phyloP scores from a whole-genome alignment of 2,329 filamentous ascomycete species.

The Aspergillus aculeatus region DNA sequence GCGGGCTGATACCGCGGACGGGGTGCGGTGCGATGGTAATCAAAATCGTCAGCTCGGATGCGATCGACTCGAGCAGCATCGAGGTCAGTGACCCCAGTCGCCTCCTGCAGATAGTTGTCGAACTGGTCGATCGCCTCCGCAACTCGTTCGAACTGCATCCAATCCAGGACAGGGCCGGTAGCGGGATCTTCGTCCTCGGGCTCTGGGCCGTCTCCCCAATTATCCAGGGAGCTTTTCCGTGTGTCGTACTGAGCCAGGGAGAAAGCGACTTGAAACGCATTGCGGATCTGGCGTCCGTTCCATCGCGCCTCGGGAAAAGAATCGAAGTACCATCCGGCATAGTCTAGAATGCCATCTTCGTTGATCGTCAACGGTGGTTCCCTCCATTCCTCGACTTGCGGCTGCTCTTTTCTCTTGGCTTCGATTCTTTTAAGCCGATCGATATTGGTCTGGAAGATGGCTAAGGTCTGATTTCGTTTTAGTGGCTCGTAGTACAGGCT shows the following conservation, averaged over 20 bases:
- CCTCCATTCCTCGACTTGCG: neutral
- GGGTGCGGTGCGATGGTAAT: neutral
- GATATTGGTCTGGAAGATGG: slow-evolving; percentile 2
- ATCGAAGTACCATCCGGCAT: neutral
- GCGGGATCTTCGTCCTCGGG: neutral
- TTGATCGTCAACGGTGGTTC: neutral
- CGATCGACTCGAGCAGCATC: neutral
- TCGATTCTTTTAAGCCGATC: neutral
- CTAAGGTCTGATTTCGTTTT: neutral
- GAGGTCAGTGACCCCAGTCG: neutral
- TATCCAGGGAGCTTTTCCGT: neutral
- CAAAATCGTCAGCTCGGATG: neutral
- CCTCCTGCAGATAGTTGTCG: neutral
- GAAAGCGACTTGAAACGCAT: neutral
- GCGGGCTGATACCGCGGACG: neutral
- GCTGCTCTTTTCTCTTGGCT: neutral
- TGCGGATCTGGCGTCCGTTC: slow-evolving; percentile 1
- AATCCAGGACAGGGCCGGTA: neutral
- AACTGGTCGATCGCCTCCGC: neutral
- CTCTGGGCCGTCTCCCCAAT: neutral
- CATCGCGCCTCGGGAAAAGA: neutral
- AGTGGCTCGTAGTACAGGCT: slow-evolving; percentile 12
- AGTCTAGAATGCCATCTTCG: slow-evolving; percentile 1
- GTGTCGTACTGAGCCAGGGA: neutral
- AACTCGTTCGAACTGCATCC: neutral